Evolutionary conservation across 768 basidiomycete species (phyloP).

Genomic region (Sarcodon aspratus): DNA sequence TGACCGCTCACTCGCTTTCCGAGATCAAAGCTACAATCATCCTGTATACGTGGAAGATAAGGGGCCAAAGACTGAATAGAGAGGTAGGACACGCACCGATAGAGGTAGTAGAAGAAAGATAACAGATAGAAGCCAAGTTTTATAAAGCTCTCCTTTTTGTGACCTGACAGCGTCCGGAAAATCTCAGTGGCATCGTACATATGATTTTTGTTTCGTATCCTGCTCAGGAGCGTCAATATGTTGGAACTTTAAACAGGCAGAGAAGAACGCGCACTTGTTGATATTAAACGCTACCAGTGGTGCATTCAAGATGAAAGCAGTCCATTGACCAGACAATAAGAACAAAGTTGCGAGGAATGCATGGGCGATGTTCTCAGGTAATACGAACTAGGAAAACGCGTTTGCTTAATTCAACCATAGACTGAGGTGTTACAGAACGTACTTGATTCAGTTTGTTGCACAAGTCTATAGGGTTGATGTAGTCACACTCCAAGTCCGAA

Average conservation of each 20-base stretch:
- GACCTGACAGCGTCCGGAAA: constrained; percentile 84
- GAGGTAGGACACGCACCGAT: constrained; percentile 44
- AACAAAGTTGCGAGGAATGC: constrained; percentile 85
- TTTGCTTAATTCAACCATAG: too few relatives aligned
- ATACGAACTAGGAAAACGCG: constrained; percentile 62
- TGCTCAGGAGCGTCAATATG: constrained; percentile 17
- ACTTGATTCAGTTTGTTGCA: constrained; percentile 99
- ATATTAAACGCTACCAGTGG: constrained; percentile 85
- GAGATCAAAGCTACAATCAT: constrained; percentile 45
- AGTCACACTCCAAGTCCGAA: constrained; percentile 98
- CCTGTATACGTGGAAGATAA: constrained; percentile 13
- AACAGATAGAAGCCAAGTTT: constrained; percentile 91
- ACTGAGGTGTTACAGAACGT: constrained; percentile 10
- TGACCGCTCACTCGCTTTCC: constrained; percentile 22
- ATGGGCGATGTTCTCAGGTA: constrained; percentile 94
- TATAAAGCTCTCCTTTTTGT: constrained; percentile 95
- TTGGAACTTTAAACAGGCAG: background rate
- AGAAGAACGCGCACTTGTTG: constrained; percentile 65
- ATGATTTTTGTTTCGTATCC: constrained; percentile 87
- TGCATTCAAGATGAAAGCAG: constrained; percentile 80
- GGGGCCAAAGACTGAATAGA: background rate
- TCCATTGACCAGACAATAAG: constrained; percentile 94
- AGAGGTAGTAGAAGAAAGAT: constrained; percentile 88
- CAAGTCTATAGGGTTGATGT: constrained; percentile 99
- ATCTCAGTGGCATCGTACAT: constrained; percentile 99